A percentile compares a stretch with the other conserved stretches of the same genome.
phyloP scores from a whole-genome alignment of 441 rosid genomes.

The Bocquillonia castaneifolia region DNA sequence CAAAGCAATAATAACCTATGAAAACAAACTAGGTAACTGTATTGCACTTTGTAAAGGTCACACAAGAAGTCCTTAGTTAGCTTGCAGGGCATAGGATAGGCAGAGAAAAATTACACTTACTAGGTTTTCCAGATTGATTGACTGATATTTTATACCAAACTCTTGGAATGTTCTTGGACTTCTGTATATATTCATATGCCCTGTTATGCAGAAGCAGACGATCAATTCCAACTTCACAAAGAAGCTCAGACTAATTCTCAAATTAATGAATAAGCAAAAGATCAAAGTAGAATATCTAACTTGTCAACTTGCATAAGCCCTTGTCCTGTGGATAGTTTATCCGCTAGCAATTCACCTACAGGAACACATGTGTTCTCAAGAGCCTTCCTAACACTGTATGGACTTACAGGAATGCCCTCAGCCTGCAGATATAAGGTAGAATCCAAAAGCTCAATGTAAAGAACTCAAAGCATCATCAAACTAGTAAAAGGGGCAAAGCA shows the following conservation, averaged over 20 bases:
- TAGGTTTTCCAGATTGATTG: conserved; percentile 71
- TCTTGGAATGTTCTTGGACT: conserved; percentile 49
- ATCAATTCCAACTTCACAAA: conserved; percentile 21
- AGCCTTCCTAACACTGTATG: conserved; percentile 79
- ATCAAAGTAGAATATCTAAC: conserved; percentile 42
- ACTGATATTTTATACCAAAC: conserved; percentile 72
- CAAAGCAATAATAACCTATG: background rate
- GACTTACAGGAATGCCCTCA: conserved; percentile 77
- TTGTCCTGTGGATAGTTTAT: conserved; percentile 83
- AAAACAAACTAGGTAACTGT: background rate
- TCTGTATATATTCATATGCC: conserved; percentile 72
- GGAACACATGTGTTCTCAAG: conserved; percentile 82
- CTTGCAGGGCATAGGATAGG: background rate
- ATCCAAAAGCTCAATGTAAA: conserved; percentile 24
- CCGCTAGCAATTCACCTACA: conserved; percentile 68
- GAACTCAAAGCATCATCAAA: conserved; percentile 17
- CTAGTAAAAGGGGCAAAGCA: conserved; percentile 16
- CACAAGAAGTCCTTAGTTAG: background rate
- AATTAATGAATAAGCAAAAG: conserved; percentile 7
- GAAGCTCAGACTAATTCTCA: conserved; percentile 16
- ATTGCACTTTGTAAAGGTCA: background rate
- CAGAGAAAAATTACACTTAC: conserved; percentile 41
- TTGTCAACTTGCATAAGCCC: conserved; percentile 98
- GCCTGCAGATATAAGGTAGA: conserved; percentile 51
- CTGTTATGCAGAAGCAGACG: conserved; percentile 38